Evolutionary conservation across 2,329 filamentous ascomycete genomes (phyloP), one percentile per base, ranked within the genome.

Genomic region (Colletotrichum coccodes): DNA sequence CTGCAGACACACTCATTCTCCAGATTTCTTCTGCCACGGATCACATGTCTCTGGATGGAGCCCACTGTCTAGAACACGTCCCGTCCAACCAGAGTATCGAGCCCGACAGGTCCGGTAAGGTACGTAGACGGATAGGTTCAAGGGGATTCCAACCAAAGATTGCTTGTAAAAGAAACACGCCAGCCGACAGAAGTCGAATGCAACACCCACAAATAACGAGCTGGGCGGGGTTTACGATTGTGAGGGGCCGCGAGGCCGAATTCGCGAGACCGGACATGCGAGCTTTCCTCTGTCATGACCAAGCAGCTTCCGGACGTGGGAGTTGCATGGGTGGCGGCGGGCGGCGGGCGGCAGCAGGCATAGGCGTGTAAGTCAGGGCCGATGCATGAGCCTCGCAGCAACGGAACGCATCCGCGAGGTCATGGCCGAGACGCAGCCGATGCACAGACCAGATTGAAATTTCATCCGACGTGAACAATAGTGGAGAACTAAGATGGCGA

Each of bases 311-410:
- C 26, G 11, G 26, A 21, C 18, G 26, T 21, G 53, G 16, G n/a
- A 32, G 7, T 26, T 21, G 23, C 23, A 18, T n/a, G n/a, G n/a
- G 14, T 26, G 46, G 36, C 32, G 23, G 30, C 30, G 9, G 18
- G 34, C 14, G n/a, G n/a, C 34, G 30, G 49, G 49, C 38, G 21
- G 26, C 40, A 47, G 59, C 34, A 49, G 42, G 50, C 40, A 54
- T 42, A 56, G 21, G 50, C 14, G 32, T 32, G 28, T 53, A 21
- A 53, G 9, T 8, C 52, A 52, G 44, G 64, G 50, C 52, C 44
- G 47, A 46, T 68, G 60, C 60, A 68, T 59, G 47, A 46, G 38
- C 42, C n/a, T 36, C 23, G 47, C 52, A 23, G 56, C 65, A 38
- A 34, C 56, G 61, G 65, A 60, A 54, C 21, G 28, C 61, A 56